A percentile compares a stretch with the other conserved stretches of the same genome.
Conservation (phyloP, 2,329 filamentous ascomycete species). For the Phialemonium atrogriseum region DNA sequence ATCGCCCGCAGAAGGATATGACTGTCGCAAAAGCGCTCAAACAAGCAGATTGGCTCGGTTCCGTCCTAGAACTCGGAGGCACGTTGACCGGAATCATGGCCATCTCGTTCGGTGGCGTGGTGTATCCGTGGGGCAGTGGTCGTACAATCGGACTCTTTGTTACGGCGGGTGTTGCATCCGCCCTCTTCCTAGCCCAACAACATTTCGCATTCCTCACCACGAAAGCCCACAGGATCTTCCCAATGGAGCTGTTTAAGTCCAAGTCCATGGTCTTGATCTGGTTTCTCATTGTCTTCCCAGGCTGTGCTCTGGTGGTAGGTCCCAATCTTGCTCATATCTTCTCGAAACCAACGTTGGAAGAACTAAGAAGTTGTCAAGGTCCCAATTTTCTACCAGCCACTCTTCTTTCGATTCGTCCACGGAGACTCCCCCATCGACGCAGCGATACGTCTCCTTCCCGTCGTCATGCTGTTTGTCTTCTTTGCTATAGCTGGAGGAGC, state of each 20-base stretch:
- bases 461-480: not conserved
- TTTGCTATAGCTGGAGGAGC: no score
- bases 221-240: conserved; percentile 30
- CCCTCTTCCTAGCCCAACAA: conserved; percentile 39
- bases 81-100: conserved; percentile 35
- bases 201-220: conserved; percentile 30
- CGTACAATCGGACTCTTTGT: conserved; percentile 37
- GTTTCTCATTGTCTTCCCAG: conserved; percentile 26
- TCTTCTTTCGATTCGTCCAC: conserved; percentile 5
- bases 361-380: no score
- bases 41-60: conserved; percentile 34
- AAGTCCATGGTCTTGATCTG: conserved; percentile 32
- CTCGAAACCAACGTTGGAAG: no score
- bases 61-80: conserved; percentile 30
- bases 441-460: not conserved
- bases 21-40: conserved; percentile 14
- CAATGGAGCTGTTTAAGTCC: conserved; percentile 32
- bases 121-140: conserved; percentile 37
- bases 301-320: no score
- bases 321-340: no score
- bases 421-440: not conserved
- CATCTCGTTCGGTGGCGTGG: conserved; percentile 39
- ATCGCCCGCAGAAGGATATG: conserved; percentile 10
- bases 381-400: conserved; percentile 2
- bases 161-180: conserved; percentile 20